Base-by-base conservation (phyloP, 2,329 filamentous ascomycete species). In the Atkinsonella texensis region DNA sequence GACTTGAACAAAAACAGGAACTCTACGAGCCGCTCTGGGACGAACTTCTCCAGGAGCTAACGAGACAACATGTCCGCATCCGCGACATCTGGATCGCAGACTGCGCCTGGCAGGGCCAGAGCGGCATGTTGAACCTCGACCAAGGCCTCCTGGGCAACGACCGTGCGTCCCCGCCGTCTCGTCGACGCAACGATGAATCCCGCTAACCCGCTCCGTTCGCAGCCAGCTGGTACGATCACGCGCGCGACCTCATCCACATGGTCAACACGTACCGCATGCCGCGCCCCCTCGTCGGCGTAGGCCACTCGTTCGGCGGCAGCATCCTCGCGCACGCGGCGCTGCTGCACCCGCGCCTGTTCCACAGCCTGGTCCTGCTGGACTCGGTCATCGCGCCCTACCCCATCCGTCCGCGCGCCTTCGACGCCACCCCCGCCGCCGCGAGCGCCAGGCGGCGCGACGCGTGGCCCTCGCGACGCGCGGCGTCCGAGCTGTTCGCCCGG, bases 1-100 rank as follows among this genome's bases (percentile, higher is more conserved):
- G 5, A 31, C 42, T 52, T 32, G 6, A 7, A 2, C 23, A 7
- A 17, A 44, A 2, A 1, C 52, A 89, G 85, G 91, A 97, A 73
- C 69, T 96, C 2, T 96, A 96, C 63, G 90, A 96, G 61, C 87
- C 91, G 0, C 72, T 96, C 0, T 96, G 89, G 86, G 87, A 91
- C 53, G 88, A 95, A 49, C 72, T 96, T 1, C 73, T 86, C 58
- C 68, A 74, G 17, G 70, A 74, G 17, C 71, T 83, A 6, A 75
- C 77, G 57, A 63, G 68, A 13, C 71, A 75, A 52, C 82, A 81
- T 17, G 79, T 94, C 59, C 74, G 76, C 2, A 87, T 97, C 59
- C 80, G 88, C 52, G 75, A 79, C 55, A 90, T 97, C 59, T 95
- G 87, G 86, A 93, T 95, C 59, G 83, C 88, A 55, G 91, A 97